Base-by-base conservation (phyloP, 768 basidiomycete species). In the Harrya chromipes region DNA sequence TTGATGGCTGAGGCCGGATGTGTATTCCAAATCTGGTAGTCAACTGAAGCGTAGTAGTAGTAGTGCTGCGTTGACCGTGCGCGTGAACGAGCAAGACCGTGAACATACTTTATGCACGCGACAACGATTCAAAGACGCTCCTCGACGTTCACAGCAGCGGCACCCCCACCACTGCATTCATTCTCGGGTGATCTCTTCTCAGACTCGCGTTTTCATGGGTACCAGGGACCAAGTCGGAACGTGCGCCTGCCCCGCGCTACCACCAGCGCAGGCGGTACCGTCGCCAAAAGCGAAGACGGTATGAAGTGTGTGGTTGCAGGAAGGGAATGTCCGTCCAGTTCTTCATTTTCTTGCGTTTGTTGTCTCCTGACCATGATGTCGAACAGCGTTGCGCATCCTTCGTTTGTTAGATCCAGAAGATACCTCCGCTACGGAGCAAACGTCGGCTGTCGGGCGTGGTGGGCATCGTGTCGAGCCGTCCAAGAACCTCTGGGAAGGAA, bases 401-500 rank as follows among this genome's bases (percentile, higher is more conserved):
- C 79, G 80, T 35, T 60, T 89, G 43, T 77, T 74, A 0, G 77
- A 81, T 33, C 72, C 77, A 2, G 70, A 76, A 3, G 69, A 73
- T 17, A 51, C 65, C 2, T 47, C 61, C 4, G 66, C 60, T 48
- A 58, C 64, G 9, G 82, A 83, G 7, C 77, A 78, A 57, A 85
- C 77, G 62, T 75, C 69, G 6, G 69, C 70, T 6, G 65, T 76
- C 11, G 86, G 85, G 13, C 70, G 70, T 27, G 84, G 84, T 4
- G 85, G 85, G 0, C 75, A 80, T 63, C 76, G 81, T 33, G 77
- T 87, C n/a, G 88, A 90, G 48, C 75, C 76, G 8, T 84, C 85
- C 12, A 78, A 83, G 41, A 90, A 90, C 60, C 71, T 87, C 40
- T 91, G 89, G 89, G 84, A 82, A 9, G 80, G 82, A 0, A 87